These are phyloP conservation scores for Magnolia officinalis DNA, from an alignment of 164 flowering plant genomes.

Conservation along the genomic window DNA sequence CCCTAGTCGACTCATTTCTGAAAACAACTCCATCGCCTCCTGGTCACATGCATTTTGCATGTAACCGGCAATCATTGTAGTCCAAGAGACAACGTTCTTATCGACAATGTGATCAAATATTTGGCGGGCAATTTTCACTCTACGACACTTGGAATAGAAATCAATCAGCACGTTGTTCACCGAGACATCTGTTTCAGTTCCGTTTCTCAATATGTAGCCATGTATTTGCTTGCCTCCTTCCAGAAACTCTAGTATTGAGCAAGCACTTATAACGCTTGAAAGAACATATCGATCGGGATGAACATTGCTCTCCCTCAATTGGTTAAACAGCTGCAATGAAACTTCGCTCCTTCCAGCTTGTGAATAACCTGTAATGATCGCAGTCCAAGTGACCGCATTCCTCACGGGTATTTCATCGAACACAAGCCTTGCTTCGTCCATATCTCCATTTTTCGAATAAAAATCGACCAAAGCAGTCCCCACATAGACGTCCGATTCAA, in stretches of 20 bases:
- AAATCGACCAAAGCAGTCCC: conserved; percentile 53
- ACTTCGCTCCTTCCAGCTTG: conserved; percentile 44
- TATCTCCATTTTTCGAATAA: conserved; percentile 45
- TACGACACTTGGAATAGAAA: conserved; percentile 51
- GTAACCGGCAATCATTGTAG: conserved; percentile 70
- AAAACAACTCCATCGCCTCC: conserved; percentile 52
- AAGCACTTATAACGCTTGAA: conserved; percentile 57
- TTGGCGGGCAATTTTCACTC: conserved; percentile 29
- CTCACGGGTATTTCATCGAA: conserved; percentile 43
- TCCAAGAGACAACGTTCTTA: conserved; percentile 65
- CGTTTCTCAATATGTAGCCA: conserved; percentile 51
- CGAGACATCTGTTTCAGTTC: conserved; percentile 42
- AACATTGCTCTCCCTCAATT: conserved; percentile 40
- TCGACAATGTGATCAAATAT: conserved; percentile 47
- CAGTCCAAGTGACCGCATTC: conserved; percentile 63
- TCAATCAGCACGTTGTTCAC: conserved; percentile 57
- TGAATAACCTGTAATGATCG: conserved; percentile 52
- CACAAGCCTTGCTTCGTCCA: conserved; percentile 42
- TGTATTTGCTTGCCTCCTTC: conserved; percentile 68
- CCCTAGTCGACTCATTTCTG: conserved; percentile 42
- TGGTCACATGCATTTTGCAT: conserved; percentile 58
- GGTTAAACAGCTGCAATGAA: conserved; percentile 44
- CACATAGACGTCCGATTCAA: conserved; percentile 51
- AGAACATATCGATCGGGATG: conserved; percentile 55
- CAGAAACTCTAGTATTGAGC: conserved; percentile 45